Evolutionary conservation across 371 early-diverging fungal genomes (phyloP).

Genomic region (Choanephora cucurbitarum): DNA sequence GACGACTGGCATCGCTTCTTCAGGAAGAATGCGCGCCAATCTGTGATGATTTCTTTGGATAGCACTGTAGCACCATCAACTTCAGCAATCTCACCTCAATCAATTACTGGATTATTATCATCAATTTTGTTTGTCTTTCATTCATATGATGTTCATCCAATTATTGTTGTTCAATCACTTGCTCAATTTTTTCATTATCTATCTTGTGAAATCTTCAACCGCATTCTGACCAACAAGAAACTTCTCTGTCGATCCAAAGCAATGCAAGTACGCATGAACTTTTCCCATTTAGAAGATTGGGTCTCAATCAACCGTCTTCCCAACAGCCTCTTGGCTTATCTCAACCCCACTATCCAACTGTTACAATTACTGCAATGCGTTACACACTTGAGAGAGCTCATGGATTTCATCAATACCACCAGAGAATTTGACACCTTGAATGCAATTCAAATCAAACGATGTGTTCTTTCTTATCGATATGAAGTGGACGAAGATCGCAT

Average conservation of each 20-base stretch:
- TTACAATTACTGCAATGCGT: conserved; percentile 82
- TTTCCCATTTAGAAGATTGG: conserved; percentile 86
- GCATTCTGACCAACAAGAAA: conserved; percentile 73
- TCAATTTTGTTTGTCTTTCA: conserved; percentile 63
- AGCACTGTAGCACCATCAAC: not conserved
- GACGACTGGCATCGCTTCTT: conserved; percentile 61
- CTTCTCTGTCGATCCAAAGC: conserved; percentile 81
- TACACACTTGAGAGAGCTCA: conserved; percentile 65
- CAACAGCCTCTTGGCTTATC: conserved; percentile 42
- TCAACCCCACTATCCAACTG: conserved; percentile 72
- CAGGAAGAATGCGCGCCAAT: conserved; percentile 18
- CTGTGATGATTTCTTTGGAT: conserved; percentile 1
- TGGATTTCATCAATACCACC: conserved; percentile 71
- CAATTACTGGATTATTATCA: conserved; percentile 63
- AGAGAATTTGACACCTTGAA: conserved; percentile 66
- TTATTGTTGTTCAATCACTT: conserved; percentile 64
- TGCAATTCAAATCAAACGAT: conserved; percentile 69
- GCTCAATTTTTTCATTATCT: conserved; percentile 77
- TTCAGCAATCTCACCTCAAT: conserved; percentile 42
- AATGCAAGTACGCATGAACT: conserved; percentile 82
- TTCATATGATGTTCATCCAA: conserved; percentile 66
- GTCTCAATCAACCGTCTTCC: conserved; percentile 62
- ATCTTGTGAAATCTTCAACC: conserved; percentile 81
- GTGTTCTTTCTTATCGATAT: conserved; percentile 81
- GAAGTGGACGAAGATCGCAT: conserved; percentile 79